Base-by-base conservation (phyloP, 495 filamentous ascomycete genomes). In the Podospora comata region DNA sequence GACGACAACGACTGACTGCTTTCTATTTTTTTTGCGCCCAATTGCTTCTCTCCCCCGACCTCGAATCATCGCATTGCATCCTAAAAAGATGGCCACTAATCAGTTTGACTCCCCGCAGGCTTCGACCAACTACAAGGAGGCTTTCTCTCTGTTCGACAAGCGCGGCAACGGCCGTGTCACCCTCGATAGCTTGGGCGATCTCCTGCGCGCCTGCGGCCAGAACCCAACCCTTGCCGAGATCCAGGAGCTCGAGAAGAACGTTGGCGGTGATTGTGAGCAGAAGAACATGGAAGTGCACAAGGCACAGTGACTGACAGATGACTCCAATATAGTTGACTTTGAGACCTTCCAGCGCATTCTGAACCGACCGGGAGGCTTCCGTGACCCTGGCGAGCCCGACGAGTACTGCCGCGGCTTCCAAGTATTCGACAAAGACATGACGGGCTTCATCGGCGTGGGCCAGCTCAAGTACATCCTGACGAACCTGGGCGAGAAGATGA, bases 101-200 rank as follows among this genome's bases (percentile, higher is more conserved):
- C 73, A 81, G 65, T 80, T 63, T 63, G 61, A 75, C 68, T 81
- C 64, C 4, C 71, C 73, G 64, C 88, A 97, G 94, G 92, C 94
- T 83, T 94, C 92, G 65, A 98, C 95, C 78, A 98, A 99, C 88
- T 99, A 98, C 92, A 97, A 97, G 85, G 95, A 99, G 90, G 95
- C 95, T 69, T 99, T 99, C 85, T 92, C 93, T 62, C 92, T 99
- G 76, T 99, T 97, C 85, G 95, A 99, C 84, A 97, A 97, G 86
- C 93, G 95, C 74, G 95, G 96, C 74, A 94, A 90, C 76, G 92
- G 92, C 70, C 93, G 91, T 68, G 95, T 98, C 72, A 78, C 90
- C 11, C 85, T 92, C 78, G 91, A 94, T 66, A 90, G 89, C 65
- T 87, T 99, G 19, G 95, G 95, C 34, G 96, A 99, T 76, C 87